Base-by-base conservation (phyloP, 257 asterid species). In the Ilex aquifolium region DNA sequence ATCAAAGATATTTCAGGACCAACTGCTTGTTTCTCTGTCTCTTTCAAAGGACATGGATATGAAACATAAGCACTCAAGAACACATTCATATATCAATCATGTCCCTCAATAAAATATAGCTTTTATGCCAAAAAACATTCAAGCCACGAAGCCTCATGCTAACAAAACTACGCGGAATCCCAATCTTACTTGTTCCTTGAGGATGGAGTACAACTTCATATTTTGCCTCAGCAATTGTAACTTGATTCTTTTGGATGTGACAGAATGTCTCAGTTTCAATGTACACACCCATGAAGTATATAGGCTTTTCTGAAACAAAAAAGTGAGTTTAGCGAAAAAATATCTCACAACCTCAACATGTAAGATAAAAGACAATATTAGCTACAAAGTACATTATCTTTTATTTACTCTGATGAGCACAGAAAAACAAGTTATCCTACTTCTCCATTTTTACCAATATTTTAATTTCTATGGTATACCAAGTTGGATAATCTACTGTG, bases 231-330 rank as follows among this genome's bases (percentile, higher is more conserved):
- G 57, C 36, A 72, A 52, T 60, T 80, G 91, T 61, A 89, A 72
- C 65, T 86, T 85, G 72, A 77, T 76, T 67, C 83, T 80, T 79
- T 83, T 87, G 61, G 85, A 79, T 64, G 56, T 74, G 64, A 85
- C 88, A 39, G 80, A 81, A 62, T 78, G 83, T 68, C 82, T 77
- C 82, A 90, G 71, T 66, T 82, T 87, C 40, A 87, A 75, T 59
- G 77, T 76, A 65, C 85, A 68, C 80, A 80, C 74, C 91, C 91
- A 85, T 60, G 94, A 91, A 75, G 78, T 81, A 44, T 85, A 90
- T 31, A 87, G 76, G 77, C 76, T 83, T 77, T 84, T 81, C 97
- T 90, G 91, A 63, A 63, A 56, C 68, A 80, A 60, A 53, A 17
- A 53, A 7, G 15, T 53, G 6, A 53, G 57, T 7, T 53, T 53